Percentiles rank a stretch among this genome's conserved stretches.
Evolutionary conservation across 1,139 yeast genomes (phyloP).

Genomic region (Kurtzmaniella natalensis): DNA sequence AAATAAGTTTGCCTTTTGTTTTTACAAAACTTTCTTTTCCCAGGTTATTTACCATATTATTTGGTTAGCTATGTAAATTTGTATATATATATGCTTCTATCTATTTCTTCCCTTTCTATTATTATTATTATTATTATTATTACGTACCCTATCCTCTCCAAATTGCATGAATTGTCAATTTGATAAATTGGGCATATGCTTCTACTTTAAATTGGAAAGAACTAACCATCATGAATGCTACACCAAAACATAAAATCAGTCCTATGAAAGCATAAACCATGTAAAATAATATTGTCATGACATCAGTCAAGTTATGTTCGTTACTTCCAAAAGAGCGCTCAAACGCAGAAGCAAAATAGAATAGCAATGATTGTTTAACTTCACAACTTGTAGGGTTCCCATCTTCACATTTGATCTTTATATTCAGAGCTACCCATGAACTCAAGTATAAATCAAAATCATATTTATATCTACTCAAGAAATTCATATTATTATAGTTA

Average conservation of each 20-base stretch:
- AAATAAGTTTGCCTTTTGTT: too few species aligned
- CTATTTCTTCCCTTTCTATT: neutral
- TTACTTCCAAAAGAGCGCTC: neutral
- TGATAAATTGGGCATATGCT: neutral
- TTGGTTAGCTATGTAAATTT: neutral
- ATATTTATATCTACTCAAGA: neutral
- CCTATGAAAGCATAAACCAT: conserved; percentile 1
- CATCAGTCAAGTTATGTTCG: neutral
- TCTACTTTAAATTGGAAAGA: neutral
- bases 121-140: too few species aligned
- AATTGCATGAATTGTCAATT: neutral
- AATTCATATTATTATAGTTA: neutral
- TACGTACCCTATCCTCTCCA: too few species aligned
- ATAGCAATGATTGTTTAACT: neutral
- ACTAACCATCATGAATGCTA: neutral
- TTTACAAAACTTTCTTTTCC: too few species aligned
- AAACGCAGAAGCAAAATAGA: neutral
- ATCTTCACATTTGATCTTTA: neutral
- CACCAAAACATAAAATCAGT: conserved; percentile 1
- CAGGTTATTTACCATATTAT: too few species aligned
- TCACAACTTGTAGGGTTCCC: neutral
- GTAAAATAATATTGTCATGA: neutral
- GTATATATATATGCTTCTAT: neutral
- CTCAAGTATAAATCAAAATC: neutral
- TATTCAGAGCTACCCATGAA: neutral